Conservation (phyloP, 2,329 filamentous ascomycete genomes). For the Fusarium armeniacum region DNA sequence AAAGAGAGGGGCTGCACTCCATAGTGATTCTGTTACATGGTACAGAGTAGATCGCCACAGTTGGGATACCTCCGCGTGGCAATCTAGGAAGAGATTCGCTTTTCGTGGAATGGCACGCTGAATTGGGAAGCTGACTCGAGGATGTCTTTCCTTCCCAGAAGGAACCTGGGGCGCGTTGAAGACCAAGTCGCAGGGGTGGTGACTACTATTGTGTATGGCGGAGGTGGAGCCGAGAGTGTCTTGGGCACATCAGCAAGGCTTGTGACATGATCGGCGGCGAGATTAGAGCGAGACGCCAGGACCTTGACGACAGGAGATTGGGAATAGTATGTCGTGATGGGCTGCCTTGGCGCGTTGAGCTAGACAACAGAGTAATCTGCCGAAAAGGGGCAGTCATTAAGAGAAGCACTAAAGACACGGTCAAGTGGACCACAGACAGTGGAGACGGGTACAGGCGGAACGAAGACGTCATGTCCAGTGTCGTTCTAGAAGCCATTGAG, state of each 20-base stretch:
- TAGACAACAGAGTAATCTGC: conserved; percentile 45
- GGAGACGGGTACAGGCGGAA: conserved; percentile 27
- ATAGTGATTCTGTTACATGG: conserved; percentile 29
- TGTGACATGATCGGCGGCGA: conserved; percentile 45
- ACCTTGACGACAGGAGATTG: conserved; percentile 34
- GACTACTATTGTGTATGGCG: conserved; percentile 11
- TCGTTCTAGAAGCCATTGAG: conserved; percentile 47
- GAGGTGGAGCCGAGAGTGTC: conserved; percentile 36
- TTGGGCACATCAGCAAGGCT: conserved; percentile 38
- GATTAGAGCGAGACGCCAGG: conserved; percentile 28
- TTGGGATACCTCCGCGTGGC: conserved; percentile 16
- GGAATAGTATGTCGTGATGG: conserved; percentile 36
- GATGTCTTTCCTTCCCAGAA: conserved; percentile 19
- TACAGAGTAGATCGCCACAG: conserved; percentile 40
- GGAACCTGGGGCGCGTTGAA: conserved; percentile 37
- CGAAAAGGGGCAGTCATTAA: conserved; percentile 44
- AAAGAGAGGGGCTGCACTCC: conserved; percentile 12
- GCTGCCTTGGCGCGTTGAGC: conserved; percentile 39
- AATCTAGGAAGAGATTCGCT: conserved; percentile 21
- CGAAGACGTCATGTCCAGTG: conserved; percentile 37
- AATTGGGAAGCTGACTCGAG: conserved; percentile 40
- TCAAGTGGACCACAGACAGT: conserved; percentile 31
- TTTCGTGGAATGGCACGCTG: conserved; percentile 24
- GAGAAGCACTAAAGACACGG: conserved; percentile 15
- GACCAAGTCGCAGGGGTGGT: conserved; percentile 22